These are phyloP conservation scores for Eucalyptus globulus DNA, from an alignment of 345 rosid species.

Conservation along the genomic window DNA sequence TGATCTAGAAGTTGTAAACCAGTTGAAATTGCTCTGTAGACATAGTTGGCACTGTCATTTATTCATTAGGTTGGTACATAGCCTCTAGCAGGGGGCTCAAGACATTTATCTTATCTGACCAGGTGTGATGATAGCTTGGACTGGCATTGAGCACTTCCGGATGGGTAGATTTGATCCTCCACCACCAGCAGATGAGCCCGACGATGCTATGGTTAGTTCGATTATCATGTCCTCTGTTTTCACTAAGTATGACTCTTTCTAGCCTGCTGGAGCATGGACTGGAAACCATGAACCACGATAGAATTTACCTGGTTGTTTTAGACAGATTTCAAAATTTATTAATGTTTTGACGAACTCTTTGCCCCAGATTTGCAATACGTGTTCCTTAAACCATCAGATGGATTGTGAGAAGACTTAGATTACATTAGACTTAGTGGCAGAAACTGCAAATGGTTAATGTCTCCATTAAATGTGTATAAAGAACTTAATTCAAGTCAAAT, in stretches of 20 bases:
- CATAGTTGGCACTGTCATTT: background rate
- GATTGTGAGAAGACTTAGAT: background rate
- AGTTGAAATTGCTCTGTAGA: background rate
- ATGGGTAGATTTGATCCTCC: constrained; percentile 92
- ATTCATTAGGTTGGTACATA: background rate
- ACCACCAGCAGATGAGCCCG: constrained; percentile 68
- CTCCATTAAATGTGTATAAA: background rate
- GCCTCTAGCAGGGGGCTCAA: background rate
- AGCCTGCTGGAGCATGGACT: background rate
- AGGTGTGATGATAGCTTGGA: constrained; percentile 99
- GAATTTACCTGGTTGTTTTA: background rate
- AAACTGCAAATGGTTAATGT: background rate
- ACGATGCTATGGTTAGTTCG: constrained; percentile 50
- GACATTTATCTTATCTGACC: background rate
- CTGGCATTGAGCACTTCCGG: constrained; percentile 86
- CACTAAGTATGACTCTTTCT: background rate
- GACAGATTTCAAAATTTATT: background rate
- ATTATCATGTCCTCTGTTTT: background rate
- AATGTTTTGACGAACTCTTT: background rate
- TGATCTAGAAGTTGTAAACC: background rate
- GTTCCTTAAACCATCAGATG: background rate
- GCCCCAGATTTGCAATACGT: background rate
- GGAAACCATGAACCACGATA: background rate
- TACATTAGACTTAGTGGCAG: background rate
- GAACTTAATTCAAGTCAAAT: background rate